Evolutionary conservation across 2,329 filamentous ascomycete genomes (phyloP), one percentile per base, ranked within the genome.

Genomic region (Mariannaea elegans): DNA sequence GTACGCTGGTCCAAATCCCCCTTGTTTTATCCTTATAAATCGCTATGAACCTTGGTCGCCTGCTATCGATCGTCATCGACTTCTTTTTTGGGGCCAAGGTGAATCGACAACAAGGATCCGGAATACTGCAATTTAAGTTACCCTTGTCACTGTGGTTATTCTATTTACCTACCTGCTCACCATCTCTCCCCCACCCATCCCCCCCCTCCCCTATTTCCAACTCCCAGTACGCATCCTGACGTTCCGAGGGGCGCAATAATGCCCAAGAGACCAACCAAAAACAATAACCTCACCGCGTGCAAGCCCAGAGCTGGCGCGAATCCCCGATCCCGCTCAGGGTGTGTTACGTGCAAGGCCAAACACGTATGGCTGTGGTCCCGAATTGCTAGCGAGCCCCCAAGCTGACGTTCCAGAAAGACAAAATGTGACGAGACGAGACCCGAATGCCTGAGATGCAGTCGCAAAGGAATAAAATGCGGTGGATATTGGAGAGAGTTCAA

Each of bases 401-500:
- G 53, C 52, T 65, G 38, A 60, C 53, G 21, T 39, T 38, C 13
- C 21, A 44, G 13, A 54, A 73, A 44, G 71, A 67, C 71, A 7
- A 73, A 73, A 72, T 73, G 71, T 61, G 71, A 73, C 36, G 71
- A 73, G 48, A 67, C 70, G 38, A 70, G 69, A 42, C 71, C 71
- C 2, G 66, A 66, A 24, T 73, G 71, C 47, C 56, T 65, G 10
- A 66, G 65, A 45, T 73, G 71, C 56, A 57, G 64, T 9, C 63
- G 65, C 2, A 73, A 73, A 32, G 71, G 71, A 5, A 64, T 72
- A 14, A 65, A 64, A 13, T 73, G 71, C 36, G 69, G 65, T 3
- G 71, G 71, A 4, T 73, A 73, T 16, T 66, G 65, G 62, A 65
- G 65, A 19, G 72, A 73, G 18, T 71, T 79, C 42, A 76, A 75